Evolutionary conservation across 441 rosid genomes (phyloP).

Genomic region (Populus hybrid): DNA sequence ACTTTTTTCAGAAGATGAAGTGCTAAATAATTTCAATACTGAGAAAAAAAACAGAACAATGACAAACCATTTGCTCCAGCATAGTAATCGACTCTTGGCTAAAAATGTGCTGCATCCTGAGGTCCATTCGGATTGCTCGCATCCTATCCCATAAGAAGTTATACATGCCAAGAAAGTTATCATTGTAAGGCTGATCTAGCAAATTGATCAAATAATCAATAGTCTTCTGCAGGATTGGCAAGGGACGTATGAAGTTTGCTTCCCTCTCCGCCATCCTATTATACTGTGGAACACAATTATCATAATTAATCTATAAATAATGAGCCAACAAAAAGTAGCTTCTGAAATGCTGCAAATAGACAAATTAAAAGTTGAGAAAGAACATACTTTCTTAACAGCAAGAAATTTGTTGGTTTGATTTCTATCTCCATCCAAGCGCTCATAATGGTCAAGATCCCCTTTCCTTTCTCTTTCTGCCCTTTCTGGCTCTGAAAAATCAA

Average conservation of each 20-base stretch:
- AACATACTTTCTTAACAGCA: conserved; percentile 81
- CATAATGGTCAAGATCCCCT: conserved; percentile 96
- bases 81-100: conserved; percentile 74
- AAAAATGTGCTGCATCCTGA: conserved; percentile 96
- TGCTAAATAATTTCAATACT: not conserved
- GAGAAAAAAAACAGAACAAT: conserved; percentile 11
- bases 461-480: conserved; percentile 94
- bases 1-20: not conserved
- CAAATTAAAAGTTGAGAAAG: not conserved
- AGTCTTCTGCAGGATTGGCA: conserved; percentile 85
- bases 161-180: conserved; percentile 76
- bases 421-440: conserved; percentile 93
- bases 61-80: conserved; percentile 95
- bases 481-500: conserved; percentile 68
- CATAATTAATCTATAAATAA: not conserved
- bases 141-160: conserved; percentile 99
- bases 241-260: conserved; percentile 81
- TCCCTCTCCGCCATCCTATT: conserved; percentile 96
- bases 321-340: conserved; percentile 4
- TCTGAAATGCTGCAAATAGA: conserved; percentile 9
- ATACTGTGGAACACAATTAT: conserved; percentile 49
- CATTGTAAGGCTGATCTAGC: conserved; percentile 82
- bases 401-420: conserved; percentile 79
- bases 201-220: conserved; percentile 73
- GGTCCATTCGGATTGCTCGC: conserved; percentile 97